phyloP scores from a whole-genome alignment of 257 asterid species.

The Penstemon newberryi region DNA sequence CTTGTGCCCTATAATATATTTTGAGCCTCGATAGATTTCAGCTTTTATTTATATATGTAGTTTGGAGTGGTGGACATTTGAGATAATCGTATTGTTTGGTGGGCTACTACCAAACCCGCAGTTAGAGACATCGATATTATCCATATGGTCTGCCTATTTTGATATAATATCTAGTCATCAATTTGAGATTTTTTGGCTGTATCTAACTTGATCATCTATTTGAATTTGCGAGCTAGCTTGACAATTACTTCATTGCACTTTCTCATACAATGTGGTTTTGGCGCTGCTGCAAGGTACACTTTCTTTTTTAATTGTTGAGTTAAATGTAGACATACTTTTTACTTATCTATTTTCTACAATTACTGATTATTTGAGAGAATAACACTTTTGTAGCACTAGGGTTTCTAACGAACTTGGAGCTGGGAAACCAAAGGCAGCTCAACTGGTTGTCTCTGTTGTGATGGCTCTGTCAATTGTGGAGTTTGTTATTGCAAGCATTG shows the following conservation, averaged over 20 bases:
- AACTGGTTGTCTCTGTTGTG: constrained; percentile 41
- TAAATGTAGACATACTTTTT: background rate
- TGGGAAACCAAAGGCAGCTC: constrained; percentile 56
- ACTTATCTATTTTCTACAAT: background rate
- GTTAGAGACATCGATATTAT: constrained; percentile 47
- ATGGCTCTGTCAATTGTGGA: constrained; percentile 43
- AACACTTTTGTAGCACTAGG: constrained; percentile 45
- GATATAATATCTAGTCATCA: background rate
- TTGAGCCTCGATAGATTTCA: background rate
- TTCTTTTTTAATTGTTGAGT: constrained; percentile 10
- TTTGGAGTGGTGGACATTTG: constrained; percentile 62
- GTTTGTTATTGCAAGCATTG: constrained; percentile 36
- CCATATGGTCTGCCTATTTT: constrained; percentile 36
- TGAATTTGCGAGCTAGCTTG: constrained; percentile 45
- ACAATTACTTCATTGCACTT: constrained; percentile 56
- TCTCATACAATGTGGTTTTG: constrained; percentile 57
- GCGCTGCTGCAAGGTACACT: constrained; percentile 75
- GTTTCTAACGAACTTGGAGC: constrained; percentile 77
- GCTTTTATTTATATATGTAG: constrained; percentile 26
- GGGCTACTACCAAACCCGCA: constrained; percentile 48
- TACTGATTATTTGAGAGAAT: background rate
- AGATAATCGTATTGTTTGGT: constrained; percentile 38
- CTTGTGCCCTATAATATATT: background rate
- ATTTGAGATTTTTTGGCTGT: background rate
- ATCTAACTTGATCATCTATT: background rate